phyloP scores from a whole-genome alignment of 805 yeast genomes.

The Hanseniaspora valbyensis region DNA sequence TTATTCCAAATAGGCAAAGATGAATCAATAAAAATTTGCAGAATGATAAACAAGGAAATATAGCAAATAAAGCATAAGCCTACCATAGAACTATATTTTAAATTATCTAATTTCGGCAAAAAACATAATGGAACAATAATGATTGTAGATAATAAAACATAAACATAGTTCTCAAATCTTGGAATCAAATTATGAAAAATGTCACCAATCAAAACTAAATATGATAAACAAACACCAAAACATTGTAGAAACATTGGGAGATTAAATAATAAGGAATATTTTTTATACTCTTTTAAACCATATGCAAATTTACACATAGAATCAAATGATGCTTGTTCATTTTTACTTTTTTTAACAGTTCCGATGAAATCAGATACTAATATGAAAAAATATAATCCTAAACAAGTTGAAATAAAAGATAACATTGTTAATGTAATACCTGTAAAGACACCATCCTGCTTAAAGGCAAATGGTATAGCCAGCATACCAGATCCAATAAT shows the following conservation, averaged over 20 bases:
- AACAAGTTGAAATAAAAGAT: slow-evolving; percentile 57
- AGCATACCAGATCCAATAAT: slow-evolving; percentile 69
- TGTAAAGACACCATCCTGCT: slow-evolving; percentile 51
- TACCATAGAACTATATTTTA: slow-evolving; percentile 59
- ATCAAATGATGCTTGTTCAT: slow-evolving; percentile 55
- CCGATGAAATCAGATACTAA: slow-evolving; percentile 10
- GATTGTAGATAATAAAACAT: slow-evolving; percentile 33
- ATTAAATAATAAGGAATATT: slow-evolving; percentile 59
- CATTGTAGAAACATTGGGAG: slow-evolving; percentile 65
- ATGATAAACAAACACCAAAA: slow-evolving; percentile 65
- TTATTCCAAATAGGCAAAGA: slow-evolving; percentile 23
- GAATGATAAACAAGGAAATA: slow-evolving; percentile 44
- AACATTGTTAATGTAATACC: slow-evolving; percentile 46
- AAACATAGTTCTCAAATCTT: slow-evolving; percentile 33
- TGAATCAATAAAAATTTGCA: slow-evolving; percentile 34
- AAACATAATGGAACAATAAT: slow-evolving; percentile 55
- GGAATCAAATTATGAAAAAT: slow-evolving; percentile 56
- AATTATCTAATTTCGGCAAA: slow-evolving; percentile 51
- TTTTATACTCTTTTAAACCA: slow-evolving; percentile 53
- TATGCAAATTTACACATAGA: slow-evolving; percentile 37
- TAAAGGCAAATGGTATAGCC: slow-evolving; percentile 61
- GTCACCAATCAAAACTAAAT: slow-evolving; percentile 66
- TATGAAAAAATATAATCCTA: slow-evolving; percentile 40
- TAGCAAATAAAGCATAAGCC: slow-evolving; percentile 59
- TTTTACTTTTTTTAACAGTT: slow-evolving; percentile 49